Evolutionary conservation across 768 basidiomycete genomes (phyloP).

Genomic region (Pleurotus platypus): DNA sequence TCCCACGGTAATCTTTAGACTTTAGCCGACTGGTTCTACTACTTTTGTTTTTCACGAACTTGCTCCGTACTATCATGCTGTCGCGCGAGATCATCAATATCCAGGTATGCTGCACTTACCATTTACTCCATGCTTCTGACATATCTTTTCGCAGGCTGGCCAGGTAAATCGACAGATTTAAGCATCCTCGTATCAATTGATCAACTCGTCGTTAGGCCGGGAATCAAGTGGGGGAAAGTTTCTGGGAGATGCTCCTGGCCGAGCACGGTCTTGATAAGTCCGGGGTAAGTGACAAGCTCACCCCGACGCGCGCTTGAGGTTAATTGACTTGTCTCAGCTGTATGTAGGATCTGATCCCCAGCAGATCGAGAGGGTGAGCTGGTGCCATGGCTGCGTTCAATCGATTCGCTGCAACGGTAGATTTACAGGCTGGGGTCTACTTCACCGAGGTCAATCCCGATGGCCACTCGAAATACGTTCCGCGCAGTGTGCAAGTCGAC

Average conservation of each 20-base stretch:
- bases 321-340: conserved; percentile 31
- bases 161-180: conserved; percentile 43
- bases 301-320: not conserved
- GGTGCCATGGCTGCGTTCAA: not conserved
- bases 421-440: conserved; percentile 69
- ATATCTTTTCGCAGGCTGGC: conserved; percentile 46
- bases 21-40: no score
- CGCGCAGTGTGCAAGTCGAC: conserved; percentile 87
- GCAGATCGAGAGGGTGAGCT: conserved; percentile 67
- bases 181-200: not conserved
- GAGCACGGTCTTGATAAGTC: conserved; percentile 79
- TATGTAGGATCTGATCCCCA: conserved; percentile 73
- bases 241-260: conserved; percentile 85
- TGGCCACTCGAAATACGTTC: conserved; percentile 71
- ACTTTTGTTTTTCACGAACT: conserved; percentile 6
- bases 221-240: conserved; percentile 79
- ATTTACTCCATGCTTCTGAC: conserved; percentile 7
- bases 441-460: conserved; percentile 66
- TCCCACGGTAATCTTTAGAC: no score
- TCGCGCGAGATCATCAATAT: conserved; percentile 80
- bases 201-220: conserved; percentile 45
- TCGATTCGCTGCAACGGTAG: not conserved
- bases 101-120: conserved; percentile 41
- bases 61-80: conserved; percentile 36
- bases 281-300: conserved; percentile 16